Base-by-base conservation (phyloP, 2,329 filamentous ascomycete species). In the Thielaviopsis musarum region DNA sequence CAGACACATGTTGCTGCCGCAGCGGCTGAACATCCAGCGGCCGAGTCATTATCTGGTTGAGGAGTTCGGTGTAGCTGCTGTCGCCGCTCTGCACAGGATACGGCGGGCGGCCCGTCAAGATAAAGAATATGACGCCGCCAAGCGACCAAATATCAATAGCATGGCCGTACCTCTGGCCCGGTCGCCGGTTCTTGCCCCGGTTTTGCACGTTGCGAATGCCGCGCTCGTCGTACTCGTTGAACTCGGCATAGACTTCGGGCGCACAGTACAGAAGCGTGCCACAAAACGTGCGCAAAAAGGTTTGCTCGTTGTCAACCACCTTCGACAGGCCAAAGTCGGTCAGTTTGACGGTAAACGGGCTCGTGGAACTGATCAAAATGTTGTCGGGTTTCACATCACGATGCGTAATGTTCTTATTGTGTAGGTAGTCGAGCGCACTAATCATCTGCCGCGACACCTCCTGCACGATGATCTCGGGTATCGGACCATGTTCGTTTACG, bases 361-460 rank as follows among this genome's bases (percentile, higher is more conserved):
- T 75, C 10, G 81, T 69, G 0, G 82, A 84, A 12, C 83, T 77
- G 64, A 97, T 87, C 49, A 98, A 77, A 62, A 98, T 96, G 67
- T 98, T 98, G 74, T 98, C 93, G 0, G 93, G 93, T 69, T 98
- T 98, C 67, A 98, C 90, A 70, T 98, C 93, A n/a, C 93, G 86
- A 71, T 98, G 93, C 0, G 91, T 97, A 65, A 98, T 96, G 67
- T 86, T 89, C 66, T 87, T 85, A 58, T 78, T 75, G 70, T 98
- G 93, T 9, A 98, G 76, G 69, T 98, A 96, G 30, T 82, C 83
- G 57, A 98, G 74, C 1, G 91, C 91, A 65, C 85, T 81, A 52
- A 96, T 73, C 41, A 97, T 80, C 69, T 95, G 89, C 21, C 73
- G 69, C 1, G 90, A 81, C 70, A 96, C 87, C 5, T 74, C 75